phyloP scores from a whole-genome alignment of 345 rosid genomes.

The Carallia brachiata region DNA sequence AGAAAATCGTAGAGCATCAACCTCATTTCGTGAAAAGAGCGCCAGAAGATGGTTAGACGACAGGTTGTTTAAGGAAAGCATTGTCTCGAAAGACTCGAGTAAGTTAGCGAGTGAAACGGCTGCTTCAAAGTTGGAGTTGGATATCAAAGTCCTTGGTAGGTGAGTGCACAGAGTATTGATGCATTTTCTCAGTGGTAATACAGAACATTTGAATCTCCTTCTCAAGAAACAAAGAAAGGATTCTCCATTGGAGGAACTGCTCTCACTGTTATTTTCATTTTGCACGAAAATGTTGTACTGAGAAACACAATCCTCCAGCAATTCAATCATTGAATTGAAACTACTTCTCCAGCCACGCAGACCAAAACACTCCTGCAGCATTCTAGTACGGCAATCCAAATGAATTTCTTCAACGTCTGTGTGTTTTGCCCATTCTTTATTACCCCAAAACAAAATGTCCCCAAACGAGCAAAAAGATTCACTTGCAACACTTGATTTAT shows the following conservation, averaged over 20 bases:
- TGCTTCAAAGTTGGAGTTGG: conserved; percentile 13
- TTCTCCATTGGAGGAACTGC: neutral
- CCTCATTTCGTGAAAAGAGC: neutral
- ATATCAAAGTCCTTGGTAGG: conserved; percentile 21
- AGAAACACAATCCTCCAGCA: conserved; percentile 27
- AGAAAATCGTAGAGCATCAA: too few species aligned
- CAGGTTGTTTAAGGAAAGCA: conserved; percentile 16
- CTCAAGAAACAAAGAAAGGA: conserved; percentile 34
- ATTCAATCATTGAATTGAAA: conserved; percentile 24
- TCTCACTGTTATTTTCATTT: conserved; percentile 16
- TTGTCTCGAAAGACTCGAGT: conserved; percentile 25
- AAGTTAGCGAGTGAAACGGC: conserved; percentile 16
- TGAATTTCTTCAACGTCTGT: conserved; percentile 33
- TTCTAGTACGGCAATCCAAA: conserved; percentile 41
- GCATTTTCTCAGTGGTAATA: conserved; percentile 21
- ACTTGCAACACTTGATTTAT: neutral
- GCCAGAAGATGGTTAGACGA: conserved; percentile 17
- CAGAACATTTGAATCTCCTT: conserved; percentile 6
- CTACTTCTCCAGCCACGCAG: conserved; percentile 28
- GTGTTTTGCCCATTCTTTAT: conserved; percentile 34
- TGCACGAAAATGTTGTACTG: conserved; percentile 26
- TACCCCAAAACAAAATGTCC: conserved; percentile 45
- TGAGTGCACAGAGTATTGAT: conserved; percentile 30
- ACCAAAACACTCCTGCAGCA: conserved; percentile 30
- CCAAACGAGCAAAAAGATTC: conserved; percentile 21